phyloP scores from a whole-genome alignment of 2,329 filamentous ascomycete species.

The Magnaporthiopsis incrustans region DNA sequence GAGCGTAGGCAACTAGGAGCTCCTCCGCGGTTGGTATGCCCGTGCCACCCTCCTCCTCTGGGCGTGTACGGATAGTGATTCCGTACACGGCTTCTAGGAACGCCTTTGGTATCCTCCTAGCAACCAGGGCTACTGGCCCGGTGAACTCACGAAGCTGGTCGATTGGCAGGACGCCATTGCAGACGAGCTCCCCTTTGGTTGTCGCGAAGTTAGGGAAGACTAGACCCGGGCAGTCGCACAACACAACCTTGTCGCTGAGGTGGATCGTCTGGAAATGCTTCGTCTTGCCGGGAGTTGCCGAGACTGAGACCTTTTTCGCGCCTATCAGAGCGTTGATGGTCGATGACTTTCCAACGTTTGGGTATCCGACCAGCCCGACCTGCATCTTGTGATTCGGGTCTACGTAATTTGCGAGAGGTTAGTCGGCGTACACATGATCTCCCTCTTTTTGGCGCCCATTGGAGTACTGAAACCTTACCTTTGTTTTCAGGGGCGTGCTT shows the following conservation, averaged over 20 bases:
- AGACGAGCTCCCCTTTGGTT: conserved; percentile 93
- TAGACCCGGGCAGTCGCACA: conserved; percentile 97
- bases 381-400: conserved; percentile 60
- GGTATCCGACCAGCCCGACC: conserved; percentile 93
- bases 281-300: conserved; percentile 93
- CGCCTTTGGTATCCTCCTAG: conserved; percentile 73
- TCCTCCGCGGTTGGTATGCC: conserved; percentile 80
- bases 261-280: conserved; percentile 99
- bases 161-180: conserved; percentile 90
- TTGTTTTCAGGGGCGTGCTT: conserved; percentile 52
- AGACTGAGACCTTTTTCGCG: conserved; percentile 97
- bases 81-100: conserved; percentile 94
- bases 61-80: conserved; percentile 74
- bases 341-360: conserved; percentile 97
- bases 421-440: not conserved
- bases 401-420: conserved; percentile 17
- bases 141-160: conserved; percentile 92
- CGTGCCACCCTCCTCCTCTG: conserved; percentile 86
- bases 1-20: conserved; percentile 76
- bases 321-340: conserved; percentile 99
- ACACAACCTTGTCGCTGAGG: conserved; percentile 76
- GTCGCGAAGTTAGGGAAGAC: conserved; percentile 98
- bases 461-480: conserved; percentile 29
- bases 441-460: not conserved
- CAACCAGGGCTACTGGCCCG: conserved; percentile 75